A percentile compares a stretch with the other conserved stretches of the same genome.
Evolutionary conservation across 371 early-diverging fungal species (phyloP).

Genomic region (Rhizopus arrhizus): DNA sequence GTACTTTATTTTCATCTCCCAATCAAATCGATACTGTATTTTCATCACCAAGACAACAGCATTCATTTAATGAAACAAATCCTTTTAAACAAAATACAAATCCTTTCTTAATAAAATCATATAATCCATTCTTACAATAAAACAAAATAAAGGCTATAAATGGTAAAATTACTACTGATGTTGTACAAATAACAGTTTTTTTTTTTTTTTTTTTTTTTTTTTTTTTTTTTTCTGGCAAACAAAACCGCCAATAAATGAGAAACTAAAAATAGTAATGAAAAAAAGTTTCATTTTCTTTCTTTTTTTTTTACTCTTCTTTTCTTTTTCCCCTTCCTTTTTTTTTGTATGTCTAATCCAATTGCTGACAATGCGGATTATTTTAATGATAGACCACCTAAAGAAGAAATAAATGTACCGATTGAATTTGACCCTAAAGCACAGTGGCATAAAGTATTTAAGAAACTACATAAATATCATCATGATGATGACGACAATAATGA

Average conservation of each 20-base stretch:
- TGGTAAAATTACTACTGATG: background rate
- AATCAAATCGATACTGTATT: background rate
- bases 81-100: slow-evolving; percentile 1
- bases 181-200: background rate
- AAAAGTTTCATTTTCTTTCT: slow-evolving; percentile 2
- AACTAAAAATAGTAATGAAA: background rate
- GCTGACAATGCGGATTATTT: slow-evolving; percentile 44
- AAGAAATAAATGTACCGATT: slow-evolving; percentile 1
- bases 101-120: background rate
- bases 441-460: slow-evolving; percentile 34
- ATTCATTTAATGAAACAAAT: background rate
- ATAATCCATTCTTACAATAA: slow-evolving; percentile 7
- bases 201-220: too few species aligned
- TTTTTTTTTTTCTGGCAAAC: background rate
- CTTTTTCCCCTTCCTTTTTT: slow-evolving; percentile 8
- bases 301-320: slow-evolving; percentile 3
- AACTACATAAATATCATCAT: slow-evolving; percentile 1
- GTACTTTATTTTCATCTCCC: slow-evolving; percentile 10
- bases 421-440: slow-evolving; percentile 39
- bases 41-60: slow-evolving; percentile 4
- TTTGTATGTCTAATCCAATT: slow-evolving; percentile 35
- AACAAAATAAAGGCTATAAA: background rate
- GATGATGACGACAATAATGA: background rate
- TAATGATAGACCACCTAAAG: slow-evolving; percentile 18
- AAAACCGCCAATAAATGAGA: background rate